Base-by-base conservation (phyloP, 306 rosid genomes). In the Pyrus bretschneideri region DNA sequence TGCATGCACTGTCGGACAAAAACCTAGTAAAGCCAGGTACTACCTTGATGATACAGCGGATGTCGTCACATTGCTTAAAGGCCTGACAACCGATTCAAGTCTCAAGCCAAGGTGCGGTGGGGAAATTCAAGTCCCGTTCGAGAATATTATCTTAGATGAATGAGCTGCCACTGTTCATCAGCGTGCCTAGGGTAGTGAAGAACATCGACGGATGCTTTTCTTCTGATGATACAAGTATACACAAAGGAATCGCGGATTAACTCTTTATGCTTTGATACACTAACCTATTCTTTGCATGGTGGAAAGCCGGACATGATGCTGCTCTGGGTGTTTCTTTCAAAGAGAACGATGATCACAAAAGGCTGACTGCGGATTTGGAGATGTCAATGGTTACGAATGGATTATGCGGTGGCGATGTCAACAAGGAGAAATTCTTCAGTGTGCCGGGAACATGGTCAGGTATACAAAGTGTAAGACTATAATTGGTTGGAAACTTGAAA, bases 11-110 rank as follows among this genome's bases (percentile, higher is more conserved):
- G 96, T 93, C 52, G 98, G 93, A 63, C 89, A 85, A 58, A 93
- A 93, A 79, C 95, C 96, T 10, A 93, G 98, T 81, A 93, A 93
- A 85, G 98, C 98, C 42, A 86, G 77, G 85, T 89, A 89, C 90
- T 93, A 87, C 80, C 84, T 93, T 4, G 93, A 91, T 30, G 91
- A 93, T 62, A 69, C 86, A 0, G 72, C 35, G 8, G 94, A 89
- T 61, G 96, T 93, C 52, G 62, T 85, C 85, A 68, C 62, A 72
- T 59, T 89, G 81, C 93, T 93, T 76, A 78, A 75, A 67, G 83
- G 85, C 78, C 91, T 93, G 58, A 88, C 84, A 33, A 6, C 78
- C 11, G 80, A 73, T 81, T 83, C 89, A 29, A 79, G 57, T 52
- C 76, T 73, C 71, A 80, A 57, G 79, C 33, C 84, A 29, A 80